Percentiles rank a stretch among this genome's conserved stretches.
Evolutionary conservation across 768 basidiomycete genomes (phyloP).

Genomic region (Lactarius evosmus): DNA sequence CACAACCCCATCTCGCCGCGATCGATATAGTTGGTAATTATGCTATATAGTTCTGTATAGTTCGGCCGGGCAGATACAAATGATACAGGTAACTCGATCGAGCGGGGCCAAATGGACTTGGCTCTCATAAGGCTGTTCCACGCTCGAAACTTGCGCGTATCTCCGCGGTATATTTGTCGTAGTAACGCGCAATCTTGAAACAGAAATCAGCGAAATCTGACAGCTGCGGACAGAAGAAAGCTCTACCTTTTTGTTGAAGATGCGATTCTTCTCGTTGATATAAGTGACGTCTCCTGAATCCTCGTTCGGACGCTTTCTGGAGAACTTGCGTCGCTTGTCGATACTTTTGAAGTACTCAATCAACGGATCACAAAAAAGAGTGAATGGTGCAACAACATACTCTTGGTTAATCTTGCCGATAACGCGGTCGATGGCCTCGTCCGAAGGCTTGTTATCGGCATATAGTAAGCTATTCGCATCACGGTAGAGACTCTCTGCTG

Average conservation of each 20-base stretch:
- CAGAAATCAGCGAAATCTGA: slow-evolving; percentile 4
- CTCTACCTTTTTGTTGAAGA: slow-evolving; percentile 93
- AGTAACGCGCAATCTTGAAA: slow-evolving; percentile 82
- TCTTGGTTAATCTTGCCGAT: slow-evolving; percentile 90
- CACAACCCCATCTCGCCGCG: background rate
- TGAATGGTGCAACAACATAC: slow-evolving; percentile 47
- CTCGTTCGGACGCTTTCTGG: slow-evolving; percentile 85
- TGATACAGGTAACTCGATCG: slow-evolving; percentile 14
- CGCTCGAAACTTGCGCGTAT: slow-evolving; percentile 98
- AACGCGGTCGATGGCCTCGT: slow-evolving; percentile 93
- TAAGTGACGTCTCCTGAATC: slow-evolving; percentile 96
- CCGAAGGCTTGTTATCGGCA: slow-evolving; percentile 91
- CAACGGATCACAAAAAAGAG: slow-evolving; percentile 17
- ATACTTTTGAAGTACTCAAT: slow-evolving; percentile 46
- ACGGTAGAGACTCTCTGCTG: slow-evolving; percentile 81
- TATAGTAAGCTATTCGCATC: slow-evolving; percentile 92
- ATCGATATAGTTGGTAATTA: slow-evolving; percentile 1
- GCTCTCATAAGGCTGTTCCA: slow-evolving; percentile 78
- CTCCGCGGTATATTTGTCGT: slow-evolving; percentile 95
- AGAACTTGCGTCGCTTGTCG: slow-evolving; percentile 88
- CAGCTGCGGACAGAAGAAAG: slow-evolving; percentile 2
- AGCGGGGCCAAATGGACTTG: background rate
- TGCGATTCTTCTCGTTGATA: slow-evolving; percentile 97
- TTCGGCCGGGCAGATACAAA: slow-evolving; percentile 11
- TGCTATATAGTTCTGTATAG: background rate